These are phyloP conservation scores for Penicillium sclerotiorum DNA, from an alignment of 2,329 filamentous ascomycete genomes.

Conservation along the genomic window DNA sequence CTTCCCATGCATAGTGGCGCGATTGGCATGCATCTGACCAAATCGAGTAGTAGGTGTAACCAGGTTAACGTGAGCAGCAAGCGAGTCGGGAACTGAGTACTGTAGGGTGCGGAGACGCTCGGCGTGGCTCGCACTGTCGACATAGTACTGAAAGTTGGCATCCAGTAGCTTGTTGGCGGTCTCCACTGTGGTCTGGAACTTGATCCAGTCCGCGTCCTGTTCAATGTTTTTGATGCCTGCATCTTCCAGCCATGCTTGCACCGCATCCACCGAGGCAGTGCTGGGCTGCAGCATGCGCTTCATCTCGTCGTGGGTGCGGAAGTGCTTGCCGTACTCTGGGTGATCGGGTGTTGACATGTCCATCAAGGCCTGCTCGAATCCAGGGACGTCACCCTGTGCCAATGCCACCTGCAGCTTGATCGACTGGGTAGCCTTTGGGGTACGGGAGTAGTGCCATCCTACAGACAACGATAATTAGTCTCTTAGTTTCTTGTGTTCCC, in stretches of 20 bases:
- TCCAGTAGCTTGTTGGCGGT: constrained; percentile 41
- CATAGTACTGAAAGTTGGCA: constrained; percentile 45
- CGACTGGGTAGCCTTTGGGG: constrained; percentile 27
- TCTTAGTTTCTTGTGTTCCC: not conserved
- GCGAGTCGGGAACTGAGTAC: constrained; percentile 42
- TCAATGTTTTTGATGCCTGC: constrained; percentile 42
- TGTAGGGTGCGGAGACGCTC: constrained; percentile 42
- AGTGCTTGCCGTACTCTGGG: constrained; percentile 53
- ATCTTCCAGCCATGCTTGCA: constrained; percentile 51
- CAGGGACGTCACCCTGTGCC: constrained; percentile 35
- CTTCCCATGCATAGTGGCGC: constrained; percentile 27
- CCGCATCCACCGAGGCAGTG: constrained; percentile 40
- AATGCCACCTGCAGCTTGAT: constrained; percentile 40
- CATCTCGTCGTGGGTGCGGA: constrained; percentile 51
- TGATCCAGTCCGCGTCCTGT: constrained; percentile 43
- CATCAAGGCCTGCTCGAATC: constrained; percentile 50
- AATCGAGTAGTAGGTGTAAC: constrained; percentile 48
- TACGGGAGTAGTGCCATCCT: constrained; percentile 38
- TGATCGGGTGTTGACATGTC: constrained; percentile 55
- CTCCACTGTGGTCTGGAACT: constrained; percentile 38
- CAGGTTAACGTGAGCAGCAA: constrained; percentile 42
- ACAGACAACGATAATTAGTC: not conserved
- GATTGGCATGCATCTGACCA: constrained; percentile 37
- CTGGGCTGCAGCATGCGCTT: constrained; percentile 53
- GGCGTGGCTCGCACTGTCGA: constrained; percentile 27